These are phyloP conservation scores for Acaromyces ingoldii DNA, from an alignment of 1,284 basidiomycete genomes.

Conservation along the genomic window DNA sequence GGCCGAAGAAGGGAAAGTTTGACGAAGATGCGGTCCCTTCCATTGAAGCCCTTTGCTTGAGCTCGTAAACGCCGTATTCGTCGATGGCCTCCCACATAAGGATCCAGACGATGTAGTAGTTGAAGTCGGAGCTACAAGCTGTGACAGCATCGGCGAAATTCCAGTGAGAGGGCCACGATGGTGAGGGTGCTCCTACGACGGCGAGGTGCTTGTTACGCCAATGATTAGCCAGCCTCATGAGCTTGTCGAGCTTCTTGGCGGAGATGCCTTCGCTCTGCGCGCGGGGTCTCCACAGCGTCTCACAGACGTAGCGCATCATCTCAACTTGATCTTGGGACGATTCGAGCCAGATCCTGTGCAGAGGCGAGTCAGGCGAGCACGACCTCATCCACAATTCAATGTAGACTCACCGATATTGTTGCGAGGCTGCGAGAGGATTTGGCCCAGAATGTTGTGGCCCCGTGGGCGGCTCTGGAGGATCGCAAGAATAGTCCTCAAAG, in stretches of 20 bases:
- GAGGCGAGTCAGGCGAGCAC: no score
- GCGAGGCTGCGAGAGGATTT: neutral
- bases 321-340: conserved; percentile 48
- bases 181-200: conserved; percentile 69
- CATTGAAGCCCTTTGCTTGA: no score
- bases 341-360: conserved; percentile 4
- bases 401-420: neutral
- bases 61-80: conserved; percentile 65
- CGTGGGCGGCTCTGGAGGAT: conserved; percentile 11
- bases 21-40: no score
- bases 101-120: conserved; percentile 79
- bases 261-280: conserved; percentile 72
- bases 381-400: no score
- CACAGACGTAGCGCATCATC: conserved; percentile 70
- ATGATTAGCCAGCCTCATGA: conserved; percentile 62
- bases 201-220: conserved; percentile 74
- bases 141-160: conserved; percentile 77
- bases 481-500: conserved; percentile 17
- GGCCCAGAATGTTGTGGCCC: neutral
- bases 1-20: no score
- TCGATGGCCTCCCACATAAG: conserved; percentile 58
- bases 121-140: conserved; percentile 75
- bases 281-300: conserved; percentile 70
- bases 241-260: conserved; percentile 60
- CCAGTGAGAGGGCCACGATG: conserved; percentile 72